Conservation (phyloP, 2,329 filamentous ascomycete genomes). For the Xylaria digitata region DNA sequence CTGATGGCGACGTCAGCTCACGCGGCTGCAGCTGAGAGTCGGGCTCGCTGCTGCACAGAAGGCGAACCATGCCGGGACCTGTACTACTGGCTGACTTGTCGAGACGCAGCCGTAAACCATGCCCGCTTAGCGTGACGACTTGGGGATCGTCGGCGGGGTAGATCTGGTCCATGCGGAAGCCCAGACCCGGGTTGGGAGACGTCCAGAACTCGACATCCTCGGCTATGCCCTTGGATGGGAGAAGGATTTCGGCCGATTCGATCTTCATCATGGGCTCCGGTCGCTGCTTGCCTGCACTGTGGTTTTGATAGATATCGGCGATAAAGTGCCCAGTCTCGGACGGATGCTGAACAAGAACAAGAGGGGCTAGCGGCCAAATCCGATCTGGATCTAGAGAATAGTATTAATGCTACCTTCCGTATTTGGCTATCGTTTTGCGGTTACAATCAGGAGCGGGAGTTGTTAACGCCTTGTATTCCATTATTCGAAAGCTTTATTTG, state of each 20-base stretch:
- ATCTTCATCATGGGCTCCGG: constrained; percentile 32
- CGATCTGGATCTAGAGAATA: neutral
- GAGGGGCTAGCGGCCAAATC: constrained; percentile 20
- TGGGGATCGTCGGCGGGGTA: constrained; percentile 40
- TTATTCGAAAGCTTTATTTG: no score
- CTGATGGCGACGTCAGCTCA: constrained; percentile 37
- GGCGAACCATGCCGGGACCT: constrained; percentile 25
- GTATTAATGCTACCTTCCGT: constrained; percentile 27
- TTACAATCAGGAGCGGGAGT: neutral
- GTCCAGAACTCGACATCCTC: constrained; percentile 41
- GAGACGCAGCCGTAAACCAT: constrained; percentile 38
- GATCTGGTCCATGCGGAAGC: constrained; percentile 40
- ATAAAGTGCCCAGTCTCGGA: constrained; percentile 7
- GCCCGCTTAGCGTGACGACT: constrained; percentile 34
- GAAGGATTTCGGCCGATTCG: constrained; percentile 36
- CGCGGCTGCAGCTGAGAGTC: constrained; percentile 17
- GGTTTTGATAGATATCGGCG: constrained; percentile 23
- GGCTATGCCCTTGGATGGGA: constrained; percentile 39
- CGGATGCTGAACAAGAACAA: neutral
- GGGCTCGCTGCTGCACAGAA: constrained; percentile 33
- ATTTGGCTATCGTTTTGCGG: constrained; percentile 24
- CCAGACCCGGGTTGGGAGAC: constrained; percentile 30
- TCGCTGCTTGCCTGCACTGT: constrained; percentile 18
- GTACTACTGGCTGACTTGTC: constrained; percentile 25
- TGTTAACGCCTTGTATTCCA: no score